Percentiles rank a stretch among this genome's conserved stretches.
These are phyloP conservation scores for Bertia moriformis DNA, from an alignment of 2,329 filamentous ascomycete species.

Conservation along the genomic window DNA sequence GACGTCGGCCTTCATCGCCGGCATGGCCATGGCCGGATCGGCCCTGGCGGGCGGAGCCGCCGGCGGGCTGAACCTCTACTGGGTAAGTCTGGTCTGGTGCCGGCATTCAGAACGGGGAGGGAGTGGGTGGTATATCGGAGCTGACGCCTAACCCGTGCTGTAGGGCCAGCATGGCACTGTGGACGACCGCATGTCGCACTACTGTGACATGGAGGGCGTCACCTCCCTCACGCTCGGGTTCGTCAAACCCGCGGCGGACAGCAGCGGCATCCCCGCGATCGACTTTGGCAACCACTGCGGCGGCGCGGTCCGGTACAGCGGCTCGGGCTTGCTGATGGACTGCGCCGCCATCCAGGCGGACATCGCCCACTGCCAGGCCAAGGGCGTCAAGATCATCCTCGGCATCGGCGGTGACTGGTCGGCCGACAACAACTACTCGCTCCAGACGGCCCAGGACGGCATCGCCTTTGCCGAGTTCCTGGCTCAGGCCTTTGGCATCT, in stretches of 20 bases:
- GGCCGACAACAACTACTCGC: conserved; percentile 14
- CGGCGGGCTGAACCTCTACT: not conserved
- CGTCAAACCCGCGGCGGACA: conserved; percentile 20
- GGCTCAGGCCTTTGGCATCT: conserved; percentile 21
- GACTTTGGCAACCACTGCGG: conserved; percentile 25
- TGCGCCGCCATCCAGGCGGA: conserved; percentile 21
- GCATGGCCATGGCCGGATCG: not conserved
- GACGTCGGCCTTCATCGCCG: not conserved
- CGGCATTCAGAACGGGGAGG: too few relatives aligned
- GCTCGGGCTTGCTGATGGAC: conserved; percentile 16
- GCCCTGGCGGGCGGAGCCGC: not conserved
- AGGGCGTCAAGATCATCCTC: conserved; percentile 25
- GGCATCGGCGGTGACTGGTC: conserved; percentile 20
- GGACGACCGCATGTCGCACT: conserved; percentile 15
- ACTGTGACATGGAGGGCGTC: conserved; percentile 19
- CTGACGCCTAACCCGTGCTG: not conserved
- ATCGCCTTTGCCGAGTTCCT: conserved; percentile 21
- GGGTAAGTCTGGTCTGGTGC: not conserved
- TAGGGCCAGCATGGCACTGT: conserved; percentile 19
- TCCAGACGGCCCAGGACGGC: conserved; percentile 15
- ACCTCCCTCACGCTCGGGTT: conserved; percentile 22
- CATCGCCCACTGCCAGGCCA: conserved; percentile 23
- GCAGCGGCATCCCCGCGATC: conserved; percentile 18
- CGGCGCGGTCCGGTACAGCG: conserved; percentile 9
- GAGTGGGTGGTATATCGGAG: too few relatives aligned